Conservation (phyloP, 2,329 filamentous ascomycete species). For the Periconia digitata region DNA sequence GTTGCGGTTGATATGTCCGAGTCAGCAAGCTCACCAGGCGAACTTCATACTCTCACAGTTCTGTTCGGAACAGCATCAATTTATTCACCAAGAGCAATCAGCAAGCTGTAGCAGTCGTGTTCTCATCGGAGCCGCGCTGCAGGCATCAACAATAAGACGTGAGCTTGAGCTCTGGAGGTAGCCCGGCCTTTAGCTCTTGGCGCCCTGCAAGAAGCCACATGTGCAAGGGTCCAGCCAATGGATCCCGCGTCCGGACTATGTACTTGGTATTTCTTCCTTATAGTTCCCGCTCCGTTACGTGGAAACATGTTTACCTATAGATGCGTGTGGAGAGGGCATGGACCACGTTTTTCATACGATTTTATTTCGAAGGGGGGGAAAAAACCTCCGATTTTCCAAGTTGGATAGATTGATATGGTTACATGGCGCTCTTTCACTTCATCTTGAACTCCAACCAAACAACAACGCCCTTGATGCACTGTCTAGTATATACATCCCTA, state of each 20-base stretch:
- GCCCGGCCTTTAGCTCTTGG: neutral
- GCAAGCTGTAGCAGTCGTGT: conserved; percentile 12
- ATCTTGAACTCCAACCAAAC: conserved; percentile 13
- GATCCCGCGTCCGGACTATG: too few relatives aligned
- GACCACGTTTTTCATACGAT: neutral
- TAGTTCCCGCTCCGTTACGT: too few relatives aligned
- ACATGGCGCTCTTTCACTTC: conserved; percentile 11
- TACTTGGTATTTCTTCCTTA: too few relatives aligned
- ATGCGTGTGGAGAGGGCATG: too few relatives aligned
- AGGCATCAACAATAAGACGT: conserved; percentile 20
- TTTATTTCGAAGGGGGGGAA: neutral
- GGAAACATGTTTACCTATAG: too few relatives aligned
- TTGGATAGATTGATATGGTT: conserved; percentile 12
- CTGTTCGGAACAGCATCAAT: conserved; percentile 13
- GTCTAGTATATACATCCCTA: conserved; percentile 32
- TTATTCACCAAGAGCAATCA: neutral
- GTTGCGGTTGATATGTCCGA: conserved; percentile 23
- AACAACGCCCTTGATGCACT: conserved; percentile 29
- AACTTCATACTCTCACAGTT: conserved; percentile 29
- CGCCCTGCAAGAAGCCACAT: neutral
- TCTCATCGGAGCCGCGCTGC: conserved; percentile 11
- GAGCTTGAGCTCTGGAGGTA: conserved; percentile 1
- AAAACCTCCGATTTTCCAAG: neutral
- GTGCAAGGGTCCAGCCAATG: neutral
- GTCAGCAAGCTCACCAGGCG: conserved; percentile 23